Conservation (phyloP, 371 early-diverging fungal genomes). For the Dichotomocladium elegans region DNA sequence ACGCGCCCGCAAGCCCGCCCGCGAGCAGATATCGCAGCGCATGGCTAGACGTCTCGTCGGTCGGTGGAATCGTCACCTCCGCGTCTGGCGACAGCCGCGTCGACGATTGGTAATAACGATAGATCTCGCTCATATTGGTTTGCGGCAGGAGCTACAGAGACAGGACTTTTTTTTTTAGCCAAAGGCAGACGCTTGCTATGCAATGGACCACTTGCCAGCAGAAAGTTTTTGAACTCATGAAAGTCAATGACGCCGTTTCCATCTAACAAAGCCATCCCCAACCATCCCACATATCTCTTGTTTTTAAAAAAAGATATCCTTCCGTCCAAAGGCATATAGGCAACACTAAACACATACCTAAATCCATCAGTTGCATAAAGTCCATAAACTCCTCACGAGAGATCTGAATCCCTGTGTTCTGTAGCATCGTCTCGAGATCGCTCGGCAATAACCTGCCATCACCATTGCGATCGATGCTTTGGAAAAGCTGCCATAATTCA, state of each 20-base stretch:
- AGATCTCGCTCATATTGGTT: constrained; percentile 55
- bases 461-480: constrained; percentile 50
- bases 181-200: no score
- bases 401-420: constrained; percentile 56
- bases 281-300: neutral
- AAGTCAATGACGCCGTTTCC: constrained; percentile 64
- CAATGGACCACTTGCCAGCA: constrained; percentile 46
- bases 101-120: constrained; percentile 59
- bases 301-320: neutral
- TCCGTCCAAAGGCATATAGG: no score
- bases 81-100: constrained; percentile 65
- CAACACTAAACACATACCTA: no score
- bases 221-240: constrained; percentile 68
- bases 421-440: constrained; percentile 46
- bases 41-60: constrained; percentile 40
- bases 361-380: constrained; percentile 62
- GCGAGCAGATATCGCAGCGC: constrained; percentile 65
- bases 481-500: constrained; percentile 61
- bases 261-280: constrained; percentile 17
- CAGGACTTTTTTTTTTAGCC: no score
- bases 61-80: constrained; percentile 62
- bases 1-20: constrained; percentile 78
- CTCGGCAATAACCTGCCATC: constrained; percentile 55
- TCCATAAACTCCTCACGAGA: constrained; percentile 52
- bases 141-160: constrained; percentile 20